Conservation (phyloP, 2,329 filamentous ascomycete genomes). For the Colletotrichum magnum region DNA sequence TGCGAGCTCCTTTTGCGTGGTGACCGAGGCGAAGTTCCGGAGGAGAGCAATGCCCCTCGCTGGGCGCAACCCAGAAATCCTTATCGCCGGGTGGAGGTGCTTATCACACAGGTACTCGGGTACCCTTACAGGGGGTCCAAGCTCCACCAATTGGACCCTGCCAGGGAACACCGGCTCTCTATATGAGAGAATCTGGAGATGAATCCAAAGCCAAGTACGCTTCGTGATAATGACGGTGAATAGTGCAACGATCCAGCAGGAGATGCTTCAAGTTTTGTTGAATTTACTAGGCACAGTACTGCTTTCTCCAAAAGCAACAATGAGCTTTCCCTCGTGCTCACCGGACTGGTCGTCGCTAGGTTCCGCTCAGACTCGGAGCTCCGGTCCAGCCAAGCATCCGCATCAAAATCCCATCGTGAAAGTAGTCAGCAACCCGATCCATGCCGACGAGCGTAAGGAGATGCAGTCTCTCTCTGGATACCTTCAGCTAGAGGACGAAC, state of each 20-base stretch:
- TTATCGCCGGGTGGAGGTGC: background rate
- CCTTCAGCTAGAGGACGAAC: background rate
- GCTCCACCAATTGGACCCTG: conserved; percentile 11
- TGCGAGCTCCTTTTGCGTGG: background rate
- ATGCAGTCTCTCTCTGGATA: background rate
- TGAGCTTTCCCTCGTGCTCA: too few relatives aligned
- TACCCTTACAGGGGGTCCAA: background rate
- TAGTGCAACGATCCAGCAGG: too few relatives aligned
- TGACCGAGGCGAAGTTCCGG: too few relatives aligned
- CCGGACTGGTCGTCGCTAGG: background rate
- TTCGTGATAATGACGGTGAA: too few relatives aligned
- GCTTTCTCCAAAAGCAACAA: too few relatives aligned
- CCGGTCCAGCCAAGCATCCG: background rate
- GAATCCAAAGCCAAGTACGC: too few relatives aligned
- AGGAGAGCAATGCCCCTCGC: conserved; percentile 3
- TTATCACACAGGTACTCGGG: background rate
- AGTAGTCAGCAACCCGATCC: too few relatives aligned
- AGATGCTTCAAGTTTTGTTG: too few relatives aligned
- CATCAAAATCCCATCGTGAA: background rate
- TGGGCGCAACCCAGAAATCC: background rate
- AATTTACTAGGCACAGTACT: too few relatives aligned
- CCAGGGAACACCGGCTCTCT: too few relatives aligned
- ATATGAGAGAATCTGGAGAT: background rate
- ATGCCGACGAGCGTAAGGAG: background rate
- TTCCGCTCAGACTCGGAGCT: background rate